Base-by-base conservation (phyloP, 257 asterid genomes). In the Solanum corneliomulleri region DNA sequence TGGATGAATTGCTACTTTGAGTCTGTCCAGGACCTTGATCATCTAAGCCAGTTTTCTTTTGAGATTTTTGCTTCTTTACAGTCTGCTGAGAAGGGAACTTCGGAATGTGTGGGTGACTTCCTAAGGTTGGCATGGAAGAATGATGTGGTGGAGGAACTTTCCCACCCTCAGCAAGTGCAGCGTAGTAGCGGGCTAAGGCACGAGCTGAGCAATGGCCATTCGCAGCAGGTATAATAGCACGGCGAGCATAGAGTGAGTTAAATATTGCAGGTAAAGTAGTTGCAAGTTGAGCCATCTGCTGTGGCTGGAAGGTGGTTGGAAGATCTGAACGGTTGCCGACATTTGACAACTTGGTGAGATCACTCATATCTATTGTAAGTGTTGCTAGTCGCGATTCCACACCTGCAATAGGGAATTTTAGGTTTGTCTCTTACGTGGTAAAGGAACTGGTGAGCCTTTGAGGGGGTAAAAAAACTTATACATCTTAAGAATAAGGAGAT, bases 141-240 rank as follows among this genome's bases (percentile, higher is more conserved):
- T 93, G 88, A 87, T 91, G 95, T 44, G 92, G 96, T 15, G 93
- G 96, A 27, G 98, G 98, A 62, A 95, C 84, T 11, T 86, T 75
- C 6, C 99, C 98, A 35, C 86, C 85, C 56, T 95, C 98, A 37
- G 93, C 98, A 0, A 97, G 96, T 52, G 99, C 93, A 47, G 99
- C 98, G n/a, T 95, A 97, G 90, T 94, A 97, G 89, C 98, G 98
- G 20, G 98, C 96, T 4, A 97, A 96, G 68, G 99, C 99, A 85
- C 99, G 98, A 41, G 99, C 99, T 18, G 99, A 95, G 95, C 99
- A 97, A 49, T 97, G 99, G n/a, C 90, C 92, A 77, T 97, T 97
- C 78, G 97, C 99, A 82, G 98, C 91, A 60, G 99, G 99, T 87
- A 95, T 91, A 85, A 95, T 94, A 88, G 98, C 88, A 86, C 99